A percentile compares a stretch with the other conserved stretches of the same genome.
Conservation (phyloP, 2,329 filamentous ascomycete genomes). For the Ceratocystis lukuohia region DNA sequence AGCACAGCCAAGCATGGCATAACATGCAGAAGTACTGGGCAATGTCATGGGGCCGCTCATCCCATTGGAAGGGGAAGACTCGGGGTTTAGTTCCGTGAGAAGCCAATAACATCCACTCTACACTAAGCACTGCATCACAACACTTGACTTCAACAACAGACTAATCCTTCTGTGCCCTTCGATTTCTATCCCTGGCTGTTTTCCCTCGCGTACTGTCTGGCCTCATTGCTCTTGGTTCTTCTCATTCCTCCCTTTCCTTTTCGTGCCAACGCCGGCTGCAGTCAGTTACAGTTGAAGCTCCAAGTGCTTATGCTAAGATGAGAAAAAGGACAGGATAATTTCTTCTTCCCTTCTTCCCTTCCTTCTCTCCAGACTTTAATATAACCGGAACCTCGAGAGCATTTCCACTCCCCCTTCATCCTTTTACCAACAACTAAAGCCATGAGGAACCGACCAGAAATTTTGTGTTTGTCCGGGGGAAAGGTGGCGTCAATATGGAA, state of each 20-base stretch:
- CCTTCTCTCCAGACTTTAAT: background rate
- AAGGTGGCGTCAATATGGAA: background rate
- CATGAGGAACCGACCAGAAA: background rate
- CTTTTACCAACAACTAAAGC: background rate
- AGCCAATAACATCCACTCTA: background rate
- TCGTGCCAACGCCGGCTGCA: background rate
- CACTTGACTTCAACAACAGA: background rate
- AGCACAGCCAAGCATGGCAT: background rate
- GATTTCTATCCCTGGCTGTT: background rate
- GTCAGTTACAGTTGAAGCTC: background rate
- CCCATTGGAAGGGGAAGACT: background rate
- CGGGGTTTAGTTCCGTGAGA: conserved; percentile 5
- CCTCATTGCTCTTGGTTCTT: background rate
- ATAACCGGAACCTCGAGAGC: background rate
- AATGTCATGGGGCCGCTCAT: background rate
- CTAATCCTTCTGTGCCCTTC: background rate
- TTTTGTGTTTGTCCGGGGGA: background rate
- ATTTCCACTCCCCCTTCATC: background rate
- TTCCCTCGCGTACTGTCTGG: too few relatives aligned
- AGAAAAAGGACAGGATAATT: background rate
- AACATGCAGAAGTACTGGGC: conserved; percentile 5
- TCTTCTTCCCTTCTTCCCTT: background rate
- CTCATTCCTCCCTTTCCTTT: background rate
- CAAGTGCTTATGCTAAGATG: background rate
- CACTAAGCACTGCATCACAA: too few relatives aligned